Conservation (phyloP, 2,329 filamentous ascomycete species). For the Paracoccidioides brasiliensis region DNA sequence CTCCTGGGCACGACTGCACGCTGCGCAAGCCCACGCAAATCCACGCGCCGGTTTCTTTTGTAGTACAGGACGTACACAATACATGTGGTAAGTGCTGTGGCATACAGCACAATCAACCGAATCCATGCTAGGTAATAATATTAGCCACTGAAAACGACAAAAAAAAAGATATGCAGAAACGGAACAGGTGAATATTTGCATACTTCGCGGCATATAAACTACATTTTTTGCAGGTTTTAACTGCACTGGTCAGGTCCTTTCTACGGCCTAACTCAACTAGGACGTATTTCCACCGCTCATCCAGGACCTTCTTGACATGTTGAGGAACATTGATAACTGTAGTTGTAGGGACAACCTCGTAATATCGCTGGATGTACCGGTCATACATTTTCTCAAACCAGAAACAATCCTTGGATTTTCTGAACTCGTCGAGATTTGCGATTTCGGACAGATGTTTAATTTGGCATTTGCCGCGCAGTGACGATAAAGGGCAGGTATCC, state of each 20-base stretch:
- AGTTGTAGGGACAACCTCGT: conserved; percentile 85
- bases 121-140: conserved; percentile 51
- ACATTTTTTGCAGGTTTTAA: conserved; percentile 93
- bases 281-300: conserved; percentile 94
- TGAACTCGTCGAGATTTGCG: conserved; percentile 65
- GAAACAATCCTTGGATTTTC: conserved; percentile 74
- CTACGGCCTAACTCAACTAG: conserved; percentile 85
- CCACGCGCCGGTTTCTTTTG: conserved; percentile 93
- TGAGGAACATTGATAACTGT: conserved; percentile 93
- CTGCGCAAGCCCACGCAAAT: conserved; percentile 94
- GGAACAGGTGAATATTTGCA: conserved; percentile 17
- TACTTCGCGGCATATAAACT: conserved; percentile 82
- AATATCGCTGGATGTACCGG: conserved; percentile 94
- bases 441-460: conserved; percentile 86
- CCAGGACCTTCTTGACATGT: conserved; percentile 86
- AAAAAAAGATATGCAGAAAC: not conserved
- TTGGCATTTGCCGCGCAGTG: conserved; percentile 82
- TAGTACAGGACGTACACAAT: conserved; percentile 82
- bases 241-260: conserved; percentile 89
- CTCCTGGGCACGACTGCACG: conserved; percentile 92
- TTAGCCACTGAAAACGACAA: conserved; percentile 11
- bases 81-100: conserved; percentile 94
- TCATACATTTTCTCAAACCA: conserved; percentile 98
- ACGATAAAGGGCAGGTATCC: conserved; percentile 82
- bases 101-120: conserved; percentile 97